Evolutionary conservation across 179 eudicot genomes (phyloP).

Genomic region (Beta macrorhiza): DNA sequence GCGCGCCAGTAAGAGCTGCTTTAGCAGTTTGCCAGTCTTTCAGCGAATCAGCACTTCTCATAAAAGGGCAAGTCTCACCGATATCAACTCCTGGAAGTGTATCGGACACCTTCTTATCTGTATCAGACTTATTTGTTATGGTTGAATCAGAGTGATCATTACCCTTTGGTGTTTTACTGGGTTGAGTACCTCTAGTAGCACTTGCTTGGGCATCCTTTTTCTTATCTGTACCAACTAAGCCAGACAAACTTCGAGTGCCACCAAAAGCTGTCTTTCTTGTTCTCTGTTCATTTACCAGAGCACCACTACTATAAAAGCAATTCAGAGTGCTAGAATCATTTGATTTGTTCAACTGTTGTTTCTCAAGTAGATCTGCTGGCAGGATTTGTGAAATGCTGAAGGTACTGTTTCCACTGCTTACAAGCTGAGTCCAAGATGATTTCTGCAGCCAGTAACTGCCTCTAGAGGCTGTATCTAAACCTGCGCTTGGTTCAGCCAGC

Average conservation of each 20-base stretch:
- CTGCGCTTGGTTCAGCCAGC: constrained; percentile 14
- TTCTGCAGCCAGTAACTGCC: constrained; percentile 61
- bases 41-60: constrained; percentile 46
- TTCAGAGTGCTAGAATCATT: constrained; percentile 11
- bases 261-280: constrained; percentile 12
- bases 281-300: constrained; percentile 9
- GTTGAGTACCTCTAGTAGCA: constrained; percentile 7
- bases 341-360: constrained; percentile 31
- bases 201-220: constrained; percentile 16
- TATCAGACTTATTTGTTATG: constrained; percentile 17
- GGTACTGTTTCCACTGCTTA: constrained; percentile 42
- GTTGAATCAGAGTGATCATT: constrained; percentile 6
- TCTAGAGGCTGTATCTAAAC: constrained; percentile 24
- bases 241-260: constrained; percentile 8
- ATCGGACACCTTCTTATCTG: constrained; percentile 21
- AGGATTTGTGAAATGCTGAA: constrained; percentile 70
- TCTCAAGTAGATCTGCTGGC: constrained; percentile 36
- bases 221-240: background rate
- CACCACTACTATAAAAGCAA: constrained; percentile 5
- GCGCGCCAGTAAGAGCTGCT: constrained; percentile 37
- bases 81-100: constrained; percentile 18
- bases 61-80: constrained; percentile 54
- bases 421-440: constrained; percentile 68
- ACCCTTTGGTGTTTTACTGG: constrained; percentile 9
- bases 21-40: constrained; percentile 41